A percentile compares a stretch with the other conserved stretches of the same genome.
Evolutionary conservation across 225 moss, liverwort and hornwort species (phyloP).

Genomic region (Rhytidiadelphus loreus): DNA sequence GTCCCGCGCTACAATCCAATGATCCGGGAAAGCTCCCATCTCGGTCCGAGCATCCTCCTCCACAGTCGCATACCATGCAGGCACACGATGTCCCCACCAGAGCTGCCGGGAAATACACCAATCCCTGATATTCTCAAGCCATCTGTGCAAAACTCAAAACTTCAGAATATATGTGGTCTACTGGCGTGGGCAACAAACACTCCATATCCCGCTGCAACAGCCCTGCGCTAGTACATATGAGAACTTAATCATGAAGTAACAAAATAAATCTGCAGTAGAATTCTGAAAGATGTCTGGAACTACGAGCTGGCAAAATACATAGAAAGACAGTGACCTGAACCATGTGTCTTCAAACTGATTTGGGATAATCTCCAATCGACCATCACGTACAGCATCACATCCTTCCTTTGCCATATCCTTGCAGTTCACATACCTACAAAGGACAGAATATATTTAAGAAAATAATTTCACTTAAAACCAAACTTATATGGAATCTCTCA

Average conservation of each 20-base stretch:
- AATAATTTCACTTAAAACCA: not conserved
- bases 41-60: slow-evolving; percentile 62
- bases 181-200: not conserved
- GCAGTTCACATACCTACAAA: slow-evolving; percentile 56
- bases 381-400: slow-evolving; percentile 58
- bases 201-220: not conserved
- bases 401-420: slow-evolving; percentile 76
- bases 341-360: slow-evolving; percentile 88
- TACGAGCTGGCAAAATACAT: not conserved
- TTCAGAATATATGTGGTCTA: not conserved
- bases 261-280: not conserved
- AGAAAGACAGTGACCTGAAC: slow-evolving; percentile 52
- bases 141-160: slow-evolving; percentile 27
- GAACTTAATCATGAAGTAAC: not conserved
- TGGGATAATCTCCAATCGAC: slow-evolving; percentile 63
- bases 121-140: slow-evolving; percentile 83
- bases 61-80: slow-evolving; percentile 78
- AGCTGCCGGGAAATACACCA: slow-evolving; percentile 98
- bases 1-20: slow-evolving; percentile 76
- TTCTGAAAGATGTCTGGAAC: not conserved
- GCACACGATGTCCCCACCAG: slow-evolving; percentile 97
- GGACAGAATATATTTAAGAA: not conserved
- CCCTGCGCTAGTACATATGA: not conserved
- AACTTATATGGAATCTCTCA: not conserved
- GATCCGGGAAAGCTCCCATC: slow-evolving; percentile 68